Evolutionary conservation across 306 rosid species (phyloP), one percentile per base, ranked within the genome.

Genomic region (Herpetospermum pedunculosum): DNA sequence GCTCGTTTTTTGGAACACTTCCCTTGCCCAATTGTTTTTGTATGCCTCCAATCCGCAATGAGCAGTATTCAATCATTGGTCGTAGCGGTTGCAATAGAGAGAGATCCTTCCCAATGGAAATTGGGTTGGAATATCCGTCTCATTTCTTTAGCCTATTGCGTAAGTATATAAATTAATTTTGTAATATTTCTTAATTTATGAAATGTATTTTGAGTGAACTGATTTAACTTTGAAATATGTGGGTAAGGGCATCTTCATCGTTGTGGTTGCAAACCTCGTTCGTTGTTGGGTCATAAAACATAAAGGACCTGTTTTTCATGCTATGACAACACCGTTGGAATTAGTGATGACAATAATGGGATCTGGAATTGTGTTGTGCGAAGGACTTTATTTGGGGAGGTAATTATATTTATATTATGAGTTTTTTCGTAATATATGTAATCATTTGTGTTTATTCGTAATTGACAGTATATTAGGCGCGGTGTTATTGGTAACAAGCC

Each of bases 21-120:
- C 63, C 97, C 91, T 53, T 83, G 92, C 60, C 87, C 85, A 96
- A 80, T 91, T 70, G 87, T 86, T 8, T 81, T 91, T 25, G 87
- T 92, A 28, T 79, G 88, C 49, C 89, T 91, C 48, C 97, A 87
- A 58, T 83, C 92, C 41, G 77, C 76, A 65, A 80, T 82, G n/a
- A 91, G 92, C 46, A 79, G 89, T 47, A 75, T 91, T 79, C 96
- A 91, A 76, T 74, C 91, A 5, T 83, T 91, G 34, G 84, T 28
- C 46, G 72, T 91, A 19, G 96, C 92, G 16, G 60, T 89, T 41
- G 91, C 82, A 3, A 25, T 89, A 21, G 97, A 87, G 79, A 87
- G 92, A 77, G 80, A 85, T 74, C 64, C 84, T n/a, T n/a, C n/a
- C n/a, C n/a, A n/a, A n/a, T n/a, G n/a, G n/a, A n/a, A n/a, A n/a